phyloP scores from a whole-genome alignment of 441 rosid species.

The Pelargonium citronellum region DNA sequence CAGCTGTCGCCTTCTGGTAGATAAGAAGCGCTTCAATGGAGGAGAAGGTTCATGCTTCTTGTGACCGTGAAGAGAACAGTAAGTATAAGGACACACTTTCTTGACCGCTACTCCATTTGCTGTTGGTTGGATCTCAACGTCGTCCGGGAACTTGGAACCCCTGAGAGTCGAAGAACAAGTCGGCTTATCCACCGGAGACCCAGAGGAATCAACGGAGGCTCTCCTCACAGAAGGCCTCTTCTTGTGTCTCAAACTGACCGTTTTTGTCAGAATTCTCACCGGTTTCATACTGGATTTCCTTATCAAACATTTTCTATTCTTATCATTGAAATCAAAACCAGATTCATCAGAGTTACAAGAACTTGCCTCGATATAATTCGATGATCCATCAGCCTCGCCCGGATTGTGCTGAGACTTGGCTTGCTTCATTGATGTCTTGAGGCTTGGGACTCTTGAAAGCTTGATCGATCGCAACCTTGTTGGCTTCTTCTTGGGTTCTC shows the following conservation, averaged over 20 bases:
- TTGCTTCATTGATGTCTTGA: constrained; percentile 22
- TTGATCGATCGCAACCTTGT: constrained; percentile 49
- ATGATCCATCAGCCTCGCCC: neutral
- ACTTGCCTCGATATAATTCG: constrained; percentile 35
- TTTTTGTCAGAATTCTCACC: constrained; percentile 34
- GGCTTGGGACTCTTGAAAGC: constrained; percentile 39
- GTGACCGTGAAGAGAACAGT: constrained; percentile 88
- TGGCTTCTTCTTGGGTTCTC: constrained; percentile 14
- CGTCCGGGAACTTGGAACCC: constrained; percentile 45
- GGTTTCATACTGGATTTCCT: constrained; percentile 43
- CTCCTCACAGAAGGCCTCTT: constrained; percentile 10
- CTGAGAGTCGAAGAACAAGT: constrained; percentile 84
- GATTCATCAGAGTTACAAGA: constrained; percentile 29
- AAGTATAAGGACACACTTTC: constrained; percentile 60
- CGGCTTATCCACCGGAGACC: constrained; percentile 34
- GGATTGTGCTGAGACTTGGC: no score
- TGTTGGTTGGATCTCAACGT: constrained; percentile 31
- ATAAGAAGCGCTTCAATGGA: constrained; percentile 54
- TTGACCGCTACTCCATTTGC: constrained; percentile 23
- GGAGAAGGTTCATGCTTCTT: constrained; percentile 39
- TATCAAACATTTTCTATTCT: constrained; percentile 22
- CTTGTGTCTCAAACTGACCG: constrained; percentile 36
- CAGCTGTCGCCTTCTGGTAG: constrained; percentile 47
- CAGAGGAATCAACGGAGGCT: constrained; percentile 16
- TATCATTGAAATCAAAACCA: constrained; percentile 28